Evolutionary conservation across 2,329 filamentous ascomycete genomes (phyloP), one percentile per base, ranked within the genome.

Genomic region (Xylariaceae sp.): DNA sequence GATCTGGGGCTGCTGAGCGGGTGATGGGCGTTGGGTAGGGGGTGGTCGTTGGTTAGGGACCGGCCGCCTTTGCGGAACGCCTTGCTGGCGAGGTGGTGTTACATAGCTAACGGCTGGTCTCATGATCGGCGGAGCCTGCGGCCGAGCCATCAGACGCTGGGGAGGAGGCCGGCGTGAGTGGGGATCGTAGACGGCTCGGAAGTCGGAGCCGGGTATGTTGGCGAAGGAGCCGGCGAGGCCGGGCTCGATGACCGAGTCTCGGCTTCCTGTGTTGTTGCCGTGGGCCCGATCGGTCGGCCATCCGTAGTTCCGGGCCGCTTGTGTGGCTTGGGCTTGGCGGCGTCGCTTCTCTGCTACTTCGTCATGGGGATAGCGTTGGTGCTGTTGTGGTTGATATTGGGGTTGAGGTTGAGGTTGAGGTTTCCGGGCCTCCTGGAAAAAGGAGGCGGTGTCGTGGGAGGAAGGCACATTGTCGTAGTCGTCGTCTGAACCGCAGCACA

Each of bases 231-330:
- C 34, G 1, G 58, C 62, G 39, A 67, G 60, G 0, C 15, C 4
- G 0, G 66, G 62, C 34, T 71, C 68, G 17, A 68, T 60, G 2
- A 61, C 51, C 11, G 68, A 69, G 56, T 68, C 66, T 13, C 67
- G 61, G 15, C 49, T 61, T 2, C 58, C 50, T 15, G 17, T 42
- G 53, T n/a, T 48, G 15, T 35, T 17, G 18, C 17, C 18, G 48
- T 23, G 45, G n/a, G 35, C 53, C 23, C 56, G 57, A 0, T 52
- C 3, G 37, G 51, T 58, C 1, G 61, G 59, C 65, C 66, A 70
- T 18, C 66, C 66, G 55, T 70, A 67, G 3, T 56, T 54, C 10
- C 53, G 53, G 2, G 66, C 66, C 2, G 68, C 66, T 3, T 52
- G 56, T 1, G 61, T 62, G 10, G 67, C 65, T 23, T 58, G 48